Conservation (phyloP, 106 monocot species). For the Dendrobium huoshanense region DNA sequence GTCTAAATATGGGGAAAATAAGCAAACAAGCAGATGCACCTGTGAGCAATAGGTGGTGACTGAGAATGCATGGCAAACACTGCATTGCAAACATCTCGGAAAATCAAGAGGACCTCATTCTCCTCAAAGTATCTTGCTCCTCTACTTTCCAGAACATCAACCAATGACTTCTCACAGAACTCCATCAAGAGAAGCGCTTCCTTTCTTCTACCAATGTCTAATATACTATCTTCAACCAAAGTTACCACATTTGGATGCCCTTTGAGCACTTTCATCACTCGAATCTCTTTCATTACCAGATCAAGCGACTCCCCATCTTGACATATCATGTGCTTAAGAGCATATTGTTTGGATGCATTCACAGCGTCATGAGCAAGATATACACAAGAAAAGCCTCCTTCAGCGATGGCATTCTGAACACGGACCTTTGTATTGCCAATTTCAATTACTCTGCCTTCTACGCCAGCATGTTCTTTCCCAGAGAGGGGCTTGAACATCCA, state of each 20-base stretch:
- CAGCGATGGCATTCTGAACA: slow-evolving; percentile 64
- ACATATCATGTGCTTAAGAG: slow-evolving; percentile 92
- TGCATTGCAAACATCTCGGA: slow-evolving; percentile 91
- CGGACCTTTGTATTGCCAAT: slow-evolving; percentile 69
- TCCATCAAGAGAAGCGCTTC: slow-evolving; percentile 87
- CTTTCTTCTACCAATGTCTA: slow-evolving; percentile 73
- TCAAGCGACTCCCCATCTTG: slow-evolving; percentile 74
- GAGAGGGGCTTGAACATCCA: slow-evolving; percentile 78
- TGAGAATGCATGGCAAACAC: slow-evolving; percentile 95
- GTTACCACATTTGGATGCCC: slow-evolving; percentile 88
- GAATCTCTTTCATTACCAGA: slow-evolving; percentile 79
- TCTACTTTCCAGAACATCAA: slow-evolving; percentile 68
- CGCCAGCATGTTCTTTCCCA: slow-evolving; percentile 54
- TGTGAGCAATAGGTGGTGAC: slow-evolving; percentile 92
- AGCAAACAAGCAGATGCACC: slow-evolving; percentile 27
- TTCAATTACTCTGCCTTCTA: slow-evolving; percentile 74
- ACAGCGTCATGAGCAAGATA: slow-evolving; percentile 62
- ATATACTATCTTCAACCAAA: slow-evolving; percentile 45
- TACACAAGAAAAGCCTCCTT: slow-evolving; percentile 96
- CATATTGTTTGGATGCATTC: slow-evolving; percentile 69
- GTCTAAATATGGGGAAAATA: neutral
- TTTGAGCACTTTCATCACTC: slow-evolving; percentile 70
- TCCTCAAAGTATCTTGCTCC: slow-evolving; percentile 77
- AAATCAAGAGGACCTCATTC: slow-evolving; percentile 69
- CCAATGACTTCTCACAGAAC: slow-evolving; percentile 93